Evolutionary conservation across 768 basidiomycete genomes (phyloP).

Genomic region (Amanita inopinata): DNA sequence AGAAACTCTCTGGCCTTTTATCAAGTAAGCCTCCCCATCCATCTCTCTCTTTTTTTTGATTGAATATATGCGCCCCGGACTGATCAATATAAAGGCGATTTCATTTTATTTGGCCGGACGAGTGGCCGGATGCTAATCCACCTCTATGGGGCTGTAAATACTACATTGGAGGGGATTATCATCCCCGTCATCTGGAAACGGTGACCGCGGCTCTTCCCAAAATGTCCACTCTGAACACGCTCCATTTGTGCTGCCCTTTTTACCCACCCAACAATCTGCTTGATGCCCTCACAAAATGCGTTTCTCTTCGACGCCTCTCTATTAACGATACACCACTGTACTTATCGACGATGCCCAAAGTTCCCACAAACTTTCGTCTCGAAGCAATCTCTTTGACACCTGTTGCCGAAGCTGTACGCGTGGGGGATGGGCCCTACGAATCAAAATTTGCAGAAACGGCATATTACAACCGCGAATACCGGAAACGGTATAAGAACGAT

Average conservation of each 20-base stretch:
- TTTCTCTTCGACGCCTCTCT: slow-evolving; percentile 24
- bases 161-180: slow-evolving; percentile 24
- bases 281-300: slow-evolving; percentile 25
- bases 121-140: slow-evolving; percentile 31
- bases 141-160: slow-evolving; percentile 30
- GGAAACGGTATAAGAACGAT: slow-evolving; percentile 27
- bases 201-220: slow-evolving; percentile 27
- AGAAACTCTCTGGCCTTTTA: slow-evolving; percentile 25
- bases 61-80: slow-evolving; percentile 1
- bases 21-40: slow-evolving; percentile 21
- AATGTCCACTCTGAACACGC: slow-evolving; percentile 24
- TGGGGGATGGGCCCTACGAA: slow-evolving; percentile 32
- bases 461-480: slow-evolving; percentile 30
- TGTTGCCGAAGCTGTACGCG: slow-evolving; percentile 30
- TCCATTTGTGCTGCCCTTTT: slow-evolving; percentile 31
- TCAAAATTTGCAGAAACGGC: slow-evolving; percentile 23
- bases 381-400: slow-evolving; percentile 26
- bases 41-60: neutral
- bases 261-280: slow-evolving; percentile 27
- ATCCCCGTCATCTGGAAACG: slow-evolving; percentile 26
- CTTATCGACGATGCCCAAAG: slow-evolving; percentile 21
- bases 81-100: slow-evolving; percentile 20
- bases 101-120: slow-evolving; percentile 32
- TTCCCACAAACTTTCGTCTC: slow-evolving; percentile 23
- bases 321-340: slow-evolving; percentile 32